Conservation (phyloP, 1,284 basidiomycete genomes). For the Pseudozyma sp. region DNA sequence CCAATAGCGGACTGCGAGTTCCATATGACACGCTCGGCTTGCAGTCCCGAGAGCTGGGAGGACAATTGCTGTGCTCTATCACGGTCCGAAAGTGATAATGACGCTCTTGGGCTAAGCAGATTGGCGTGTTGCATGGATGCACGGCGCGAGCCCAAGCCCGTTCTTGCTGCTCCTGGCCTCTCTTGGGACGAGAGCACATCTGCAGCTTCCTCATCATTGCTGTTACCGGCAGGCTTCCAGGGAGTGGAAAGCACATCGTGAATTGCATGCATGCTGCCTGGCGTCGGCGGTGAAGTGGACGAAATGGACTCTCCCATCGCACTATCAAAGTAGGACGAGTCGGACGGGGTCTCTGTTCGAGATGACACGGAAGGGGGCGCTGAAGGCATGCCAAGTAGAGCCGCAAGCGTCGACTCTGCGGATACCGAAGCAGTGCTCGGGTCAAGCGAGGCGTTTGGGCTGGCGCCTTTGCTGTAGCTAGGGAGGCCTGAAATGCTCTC, state of each 20-base stretch:
- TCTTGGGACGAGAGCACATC: slow-evolving; percentile 12
- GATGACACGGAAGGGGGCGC: slow-evolving; percentile 22
- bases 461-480: slow-evolving; percentile 8
- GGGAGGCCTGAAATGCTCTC: slow-evolving; percentile 15
- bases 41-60: slow-evolving; percentile 33
- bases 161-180: slow-evolving; percentile 1
- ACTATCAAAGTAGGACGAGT: slow-evolving; percentile 49
- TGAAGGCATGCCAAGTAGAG: slow-evolving; percentile 45
- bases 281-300: slow-evolving; percentile 40
- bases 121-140: slow-evolving; percentile 25
- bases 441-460: slow-evolving; percentile 13
- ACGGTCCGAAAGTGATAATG: slow-evolving; percentile 38
- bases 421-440: slow-evolving; percentile 5
- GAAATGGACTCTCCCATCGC: slow-evolving; percentile 35
- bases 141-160: slow-evolving; percentile 6
- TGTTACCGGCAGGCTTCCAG: slow-evolving; percentile 17
- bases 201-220: neutral
- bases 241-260: slow-evolving; percentile 29
- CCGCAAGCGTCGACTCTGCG: slow-evolving; percentile 42
- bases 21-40: slow-evolving; percentile 43
- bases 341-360: slow-evolving; percentile 44
- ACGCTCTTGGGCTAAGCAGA: slow-evolving; percentile 29
- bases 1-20: slow-evolving; percentile 9
- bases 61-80: slow-evolving; percentile 31
- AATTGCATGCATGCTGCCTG: slow-evolving; percentile 44